Evolutionary conservation across 352 stramenopile genomes (phyloP).

Genomic region (Globisporangium lucens): DNA sequence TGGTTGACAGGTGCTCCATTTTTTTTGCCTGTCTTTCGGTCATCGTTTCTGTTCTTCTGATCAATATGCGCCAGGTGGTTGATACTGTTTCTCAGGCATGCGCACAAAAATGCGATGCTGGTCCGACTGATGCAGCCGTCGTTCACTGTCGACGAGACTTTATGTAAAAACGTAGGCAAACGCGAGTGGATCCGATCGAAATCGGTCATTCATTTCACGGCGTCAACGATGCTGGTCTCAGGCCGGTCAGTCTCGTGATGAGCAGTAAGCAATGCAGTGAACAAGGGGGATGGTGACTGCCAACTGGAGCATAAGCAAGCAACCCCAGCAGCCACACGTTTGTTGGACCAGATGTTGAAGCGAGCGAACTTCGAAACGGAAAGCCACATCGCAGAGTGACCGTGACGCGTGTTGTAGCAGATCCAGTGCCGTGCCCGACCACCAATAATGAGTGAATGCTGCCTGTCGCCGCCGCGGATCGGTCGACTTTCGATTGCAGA

Average conservation of each 20-base stretch:
- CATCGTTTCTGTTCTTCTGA: background rate
- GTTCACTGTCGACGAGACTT: background rate
- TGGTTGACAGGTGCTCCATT: background rate
- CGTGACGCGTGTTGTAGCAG: background rate
- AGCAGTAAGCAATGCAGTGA: background rate
- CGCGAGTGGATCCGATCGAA: background rate
- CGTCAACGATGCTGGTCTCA: background rate
- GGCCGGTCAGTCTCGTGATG: background rate
- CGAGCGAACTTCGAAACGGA: background rate
- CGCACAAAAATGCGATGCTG: background rate
- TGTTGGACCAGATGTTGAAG: background rate
- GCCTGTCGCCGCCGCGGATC: background rate
- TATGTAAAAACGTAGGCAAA: background rate
- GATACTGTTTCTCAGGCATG: background rate
- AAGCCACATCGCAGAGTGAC: background rate
- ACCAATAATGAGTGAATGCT: background rate
- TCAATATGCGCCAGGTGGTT: background rate
- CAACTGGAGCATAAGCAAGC: background rate
- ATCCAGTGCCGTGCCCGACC: background rate
- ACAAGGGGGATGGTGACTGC: background rate
- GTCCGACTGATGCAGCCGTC: background rate
- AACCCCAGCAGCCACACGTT: background rate
- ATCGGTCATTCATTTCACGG: too few species aligned
- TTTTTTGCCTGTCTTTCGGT: background rate
- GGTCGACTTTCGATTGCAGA: slow-evolving; percentile 7